These are phyloP conservation scores for Ramalina intermedia DNA, from an alignment of 495 filamentous ascomycete genomes.

Conservation along the genomic window DNA sequence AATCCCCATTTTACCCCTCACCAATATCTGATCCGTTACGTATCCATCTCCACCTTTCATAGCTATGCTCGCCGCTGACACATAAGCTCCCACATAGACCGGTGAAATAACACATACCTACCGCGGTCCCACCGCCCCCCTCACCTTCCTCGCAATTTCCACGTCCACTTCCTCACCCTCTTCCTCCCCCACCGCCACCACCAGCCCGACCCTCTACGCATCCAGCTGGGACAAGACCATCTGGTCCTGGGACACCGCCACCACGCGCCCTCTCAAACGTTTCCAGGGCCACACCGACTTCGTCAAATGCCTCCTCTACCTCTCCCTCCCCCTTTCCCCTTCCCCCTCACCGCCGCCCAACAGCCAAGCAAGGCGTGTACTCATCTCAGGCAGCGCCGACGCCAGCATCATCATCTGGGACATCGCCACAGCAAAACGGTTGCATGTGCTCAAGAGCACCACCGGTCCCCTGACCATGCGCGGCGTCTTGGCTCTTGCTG, in stretches of 20 bases:
- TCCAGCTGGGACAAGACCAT: constrained; percentile 89
- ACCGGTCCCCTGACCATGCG: constrained; percentile 26
- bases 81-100: constrained; percentile 20
- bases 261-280: constrained; percentile 32
- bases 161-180: constrained; percentile 55
- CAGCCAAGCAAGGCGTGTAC: constrained; percentile 27
- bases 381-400: constrained; percentile 81
- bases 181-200: constrained; percentile 53
- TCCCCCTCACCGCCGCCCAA: neutral
- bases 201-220: constrained; percentile 52
- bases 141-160: constrained; percentile 63
- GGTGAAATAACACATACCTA: constrained; percentile 39
- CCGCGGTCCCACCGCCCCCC: constrained; percentile 61
- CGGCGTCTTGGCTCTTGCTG: constrained; percentile 55
- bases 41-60: neutral
- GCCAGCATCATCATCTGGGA: constrained; percentile 78
- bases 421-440: constrained; percentile 43
- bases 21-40: neutral
- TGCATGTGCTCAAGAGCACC: constrained; percentile 66
- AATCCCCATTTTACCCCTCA: neutral
- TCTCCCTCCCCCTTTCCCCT: constrained; percentile 10
- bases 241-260: constrained; percentile 62
- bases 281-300: constrained; percentile 79
- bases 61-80: neutral
- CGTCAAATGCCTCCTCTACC: constrained; percentile 55